These are phyloP conservation scores for Starmerella etchellsii DNA, from an alignment of 805 yeast species.

Conservation along the genomic window DNA sequence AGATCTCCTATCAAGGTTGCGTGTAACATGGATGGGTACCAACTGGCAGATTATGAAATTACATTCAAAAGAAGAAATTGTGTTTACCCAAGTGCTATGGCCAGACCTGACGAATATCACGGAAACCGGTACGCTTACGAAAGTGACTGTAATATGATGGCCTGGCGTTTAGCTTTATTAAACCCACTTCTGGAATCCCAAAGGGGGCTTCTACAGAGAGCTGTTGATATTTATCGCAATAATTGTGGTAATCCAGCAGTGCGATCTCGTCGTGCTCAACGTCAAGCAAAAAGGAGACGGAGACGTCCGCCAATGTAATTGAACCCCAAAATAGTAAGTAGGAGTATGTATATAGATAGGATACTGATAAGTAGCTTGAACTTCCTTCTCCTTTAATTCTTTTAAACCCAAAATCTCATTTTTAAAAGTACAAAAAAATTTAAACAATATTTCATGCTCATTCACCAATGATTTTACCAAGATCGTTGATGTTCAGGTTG, in stretches of 20 bases:
- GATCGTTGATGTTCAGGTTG: slow-evolving; percentile 13
- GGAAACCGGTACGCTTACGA: slow-evolving; percentile 39
- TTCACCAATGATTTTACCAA: slow-evolving; percentile 16
- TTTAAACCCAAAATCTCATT: background rate
- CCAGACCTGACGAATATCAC: slow-evolving; percentile 30
- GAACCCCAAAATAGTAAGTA: no score
- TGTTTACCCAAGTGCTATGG: slow-evolving; percentile 38
- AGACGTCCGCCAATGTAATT: no score
- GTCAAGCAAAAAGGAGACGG: background rate
- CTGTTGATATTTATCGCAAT: slow-evolving; percentile 42
- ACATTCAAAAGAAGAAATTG: slow-evolving; percentile 33
- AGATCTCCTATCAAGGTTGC: background rate
- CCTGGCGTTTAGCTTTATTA: slow-evolving; percentile 35
- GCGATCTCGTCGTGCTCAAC: slow-evolving; percentile 33
- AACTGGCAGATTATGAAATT: slow-evolving; percentile 21
- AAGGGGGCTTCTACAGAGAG: slow-evolving; percentile 39
- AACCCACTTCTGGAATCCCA: slow-evolving; percentile 34
- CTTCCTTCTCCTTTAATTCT: background rate
- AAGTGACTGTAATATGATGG: slow-evolving; percentile 36
- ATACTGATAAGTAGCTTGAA: background rate
- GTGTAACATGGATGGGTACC: slow-evolving; percentile 27
- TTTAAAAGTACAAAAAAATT: background rate
- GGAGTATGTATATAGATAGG: background rate
- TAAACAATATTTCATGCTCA: background rate
- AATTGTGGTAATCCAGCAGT: slow-evolving; percentile 32